Conservation (phyloP, 345 rosid genomes). For the Anacardium occidentale region DNA sequence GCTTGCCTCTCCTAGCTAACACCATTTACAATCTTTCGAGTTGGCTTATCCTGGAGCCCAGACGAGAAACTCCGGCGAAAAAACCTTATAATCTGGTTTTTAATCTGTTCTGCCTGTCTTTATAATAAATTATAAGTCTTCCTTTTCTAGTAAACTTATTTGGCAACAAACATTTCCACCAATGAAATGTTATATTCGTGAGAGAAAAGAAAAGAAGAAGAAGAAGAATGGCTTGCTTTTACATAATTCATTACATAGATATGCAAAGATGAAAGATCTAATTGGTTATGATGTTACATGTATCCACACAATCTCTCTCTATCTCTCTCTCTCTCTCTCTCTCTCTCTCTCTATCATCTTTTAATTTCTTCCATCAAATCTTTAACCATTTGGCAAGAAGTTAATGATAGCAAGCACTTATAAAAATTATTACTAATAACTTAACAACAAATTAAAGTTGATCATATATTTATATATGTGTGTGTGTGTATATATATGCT, state of each 20-base stretch:
- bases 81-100: too few species aligned
- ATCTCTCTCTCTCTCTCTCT: neutral
- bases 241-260: neutral
- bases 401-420: conserved; percentile 1
- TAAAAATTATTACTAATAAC: neutral
- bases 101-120: too few species aligned
- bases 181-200: conserved; percentile 13
- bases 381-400: conserved; percentile 1
- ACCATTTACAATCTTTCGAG: too few species aligned
- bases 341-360: neutral
- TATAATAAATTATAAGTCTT: too few species aligned
- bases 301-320: neutral
- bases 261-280: neutral
- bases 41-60: too few species aligned
- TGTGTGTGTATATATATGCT: neutral
- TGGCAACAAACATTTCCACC: conserved; percentile 2
- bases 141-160: neutral
- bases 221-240: neutral
- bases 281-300: conserved; percentile 15
- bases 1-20: too few species aligned
- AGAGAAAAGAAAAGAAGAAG: neutral
- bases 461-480: neutral
- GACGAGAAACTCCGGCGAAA: too few species aligned
- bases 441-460: too few species aligned
- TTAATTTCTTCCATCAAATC: neutral